Conservation (phyloP, 2,329 filamentous ascomycete species). For the Gnomoniopsis sp. region DNA sequence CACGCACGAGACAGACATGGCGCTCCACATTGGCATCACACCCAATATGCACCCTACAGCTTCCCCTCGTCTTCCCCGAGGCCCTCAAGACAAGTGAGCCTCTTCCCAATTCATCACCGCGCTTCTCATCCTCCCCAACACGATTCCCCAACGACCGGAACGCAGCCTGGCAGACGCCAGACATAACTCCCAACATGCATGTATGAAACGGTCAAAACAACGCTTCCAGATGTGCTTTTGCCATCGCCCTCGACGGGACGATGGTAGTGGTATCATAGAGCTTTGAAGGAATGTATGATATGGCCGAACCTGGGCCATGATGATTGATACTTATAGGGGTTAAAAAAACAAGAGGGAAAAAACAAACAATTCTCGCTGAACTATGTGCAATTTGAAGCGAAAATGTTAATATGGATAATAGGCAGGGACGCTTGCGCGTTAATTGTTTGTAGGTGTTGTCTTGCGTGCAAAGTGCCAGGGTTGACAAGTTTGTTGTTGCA, state of each 20-base stretch:
- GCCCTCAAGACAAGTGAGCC: background rate
- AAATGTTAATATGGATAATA: background rate
- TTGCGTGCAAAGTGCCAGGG: background rate
- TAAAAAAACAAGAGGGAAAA: background rate
- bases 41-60: background rate
- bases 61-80: background rate
- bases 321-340: background rate
- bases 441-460: background rate
- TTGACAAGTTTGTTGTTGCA: background rate
- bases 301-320: slow-evolving; percentile 14
- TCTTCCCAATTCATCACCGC: background rate
- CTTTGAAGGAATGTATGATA: slow-evolving; percentile 13
- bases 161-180: background rate
- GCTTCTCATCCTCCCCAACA: background rate
- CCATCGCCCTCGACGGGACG: slow-evolving; percentile 5
- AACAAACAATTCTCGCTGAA: background rate
- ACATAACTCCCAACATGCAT: background rate
- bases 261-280: slow-evolving; percentile 16
- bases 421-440: slow-evolving; percentile 5
- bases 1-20: background rate
- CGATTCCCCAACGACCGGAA: background rate
- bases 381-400: slow-evolving; percentile 18
- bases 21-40: background rate
- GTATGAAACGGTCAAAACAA: slow-evolving; percentile 1
- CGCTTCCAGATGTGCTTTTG: slow-evolving; percentile 8